These are phyloP conservation scores for Nothomitra cinnamomea DNA, from an alignment of 2,329 filamentous ascomycete species.

Conservation along the genomic window DNA sequence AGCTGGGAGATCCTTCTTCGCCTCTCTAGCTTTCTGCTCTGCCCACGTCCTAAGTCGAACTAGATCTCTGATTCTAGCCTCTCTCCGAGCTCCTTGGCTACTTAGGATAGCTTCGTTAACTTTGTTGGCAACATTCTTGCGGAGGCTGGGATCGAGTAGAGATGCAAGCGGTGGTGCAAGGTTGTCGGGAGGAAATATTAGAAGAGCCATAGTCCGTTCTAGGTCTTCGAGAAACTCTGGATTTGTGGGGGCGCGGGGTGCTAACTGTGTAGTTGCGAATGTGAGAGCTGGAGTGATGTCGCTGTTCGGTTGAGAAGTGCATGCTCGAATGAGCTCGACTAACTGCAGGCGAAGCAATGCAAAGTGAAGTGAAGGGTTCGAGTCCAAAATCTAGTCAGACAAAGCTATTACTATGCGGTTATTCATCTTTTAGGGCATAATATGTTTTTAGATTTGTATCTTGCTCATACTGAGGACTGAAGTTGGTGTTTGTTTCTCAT, in stretches of 20 bases:
- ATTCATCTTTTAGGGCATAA: not conserved
- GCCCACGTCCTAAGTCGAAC: slow-evolving; percentile 75
- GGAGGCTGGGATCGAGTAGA: slow-evolving; percentile 62
- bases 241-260: slow-evolving; percentile 69
- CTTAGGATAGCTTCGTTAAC: slow-evolving; percentile 82
- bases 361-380: slow-evolving; percentile 71
- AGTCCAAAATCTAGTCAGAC: slow-evolving; percentile 59
- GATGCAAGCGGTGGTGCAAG: slow-evolving; percentile 59
- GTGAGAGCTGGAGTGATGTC: slow-evolving; percentile 67
- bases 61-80: slow-evolving; percentile 68
- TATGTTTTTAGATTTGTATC: slow-evolving; percentile 11
- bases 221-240: slow-evolving; percentile 69
- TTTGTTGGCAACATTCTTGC: slow-evolving; percentile 65
- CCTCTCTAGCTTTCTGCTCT: slow-evolving; percentile 40
- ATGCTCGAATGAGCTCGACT: slow-evolving; percentile 76
- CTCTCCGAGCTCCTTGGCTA: slow-evolving; percentile 52
- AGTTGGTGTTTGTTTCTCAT: slow-evolving; percentile 70
- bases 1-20: slow-evolving; percentile 18
- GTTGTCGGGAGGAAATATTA: slow-evolving; percentile 73
- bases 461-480: slow-evolving; percentile 78
- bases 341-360: slow-evolving; percentile 77
- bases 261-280: slow-evolving; percentile 77
- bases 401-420: not conserved
- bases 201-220: slow-evolving; percentile 80
- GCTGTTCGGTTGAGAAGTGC: slow-evolving; percentile 44